Evolutionary conservation across 805 yeast species (phyloP).

Genomic region (Isabelozyma heimii): DNA sequence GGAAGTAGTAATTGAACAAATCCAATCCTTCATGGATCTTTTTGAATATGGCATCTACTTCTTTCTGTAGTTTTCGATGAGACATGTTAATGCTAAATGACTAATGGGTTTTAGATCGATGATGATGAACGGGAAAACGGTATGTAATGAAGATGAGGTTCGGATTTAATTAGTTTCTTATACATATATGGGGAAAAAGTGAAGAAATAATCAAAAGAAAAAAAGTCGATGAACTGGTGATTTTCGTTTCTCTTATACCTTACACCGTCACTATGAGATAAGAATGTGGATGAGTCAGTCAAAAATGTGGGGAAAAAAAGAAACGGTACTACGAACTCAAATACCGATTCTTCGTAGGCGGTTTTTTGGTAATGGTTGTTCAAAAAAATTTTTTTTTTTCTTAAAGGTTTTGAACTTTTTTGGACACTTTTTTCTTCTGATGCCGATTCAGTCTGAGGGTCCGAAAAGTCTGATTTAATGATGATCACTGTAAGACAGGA

Average conservation of each 20-base stretch:
- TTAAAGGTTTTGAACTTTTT: neutral
- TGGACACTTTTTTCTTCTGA: neutral
- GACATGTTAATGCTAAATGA: slow-evolving; percentile 13
- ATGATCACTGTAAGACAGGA: neutral
- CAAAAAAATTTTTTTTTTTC: neutral
- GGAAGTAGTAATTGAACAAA: slow-evolving; percentile 42
- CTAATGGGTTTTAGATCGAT: neutral
- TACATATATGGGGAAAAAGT: neutral
- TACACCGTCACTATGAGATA: too few relatives aligned
- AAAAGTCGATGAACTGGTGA: too few relatives aligned
- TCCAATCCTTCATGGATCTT: slow-evolving; percentile 45
- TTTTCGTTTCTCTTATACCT: too few relatives aligned
- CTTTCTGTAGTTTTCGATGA: slow-evolving; percentile 37
- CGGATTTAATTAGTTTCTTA: neutral
- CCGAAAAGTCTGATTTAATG: neutral
- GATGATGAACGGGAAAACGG: neutral
- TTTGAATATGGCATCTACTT: slow-evolving; percentile 41
- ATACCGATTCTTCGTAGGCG: too few relatives aligned
- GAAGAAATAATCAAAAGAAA: too few relatives aligned
- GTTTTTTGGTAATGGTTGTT: neutral
- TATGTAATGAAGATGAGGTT: neutral
- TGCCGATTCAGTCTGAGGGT: neutral
- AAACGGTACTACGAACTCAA: too few relatives aligned
- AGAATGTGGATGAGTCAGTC: too few relatives aligned
- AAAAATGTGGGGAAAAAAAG: too few relatives aligned